Base-by-base conservation (phyloP, 192 early-diverging fungal species). In the Coemansia sp. region DNA sequence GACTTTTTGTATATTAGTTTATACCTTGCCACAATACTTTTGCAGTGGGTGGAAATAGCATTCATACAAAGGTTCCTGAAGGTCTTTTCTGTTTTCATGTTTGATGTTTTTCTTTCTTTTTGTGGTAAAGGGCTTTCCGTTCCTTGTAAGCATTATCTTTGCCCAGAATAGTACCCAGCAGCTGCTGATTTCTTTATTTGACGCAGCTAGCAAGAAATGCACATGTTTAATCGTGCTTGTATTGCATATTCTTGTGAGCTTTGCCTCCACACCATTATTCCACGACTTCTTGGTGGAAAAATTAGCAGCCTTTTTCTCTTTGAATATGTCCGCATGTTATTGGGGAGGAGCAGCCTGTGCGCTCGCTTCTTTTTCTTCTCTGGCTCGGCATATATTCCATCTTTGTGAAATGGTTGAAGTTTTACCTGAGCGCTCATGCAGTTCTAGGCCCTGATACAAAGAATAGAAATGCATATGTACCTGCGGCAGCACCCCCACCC, bases 351-450 rank as follows among this genome's bases (percentile, higher is more conserved):
- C 8, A 8, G 42, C 42, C 42, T 12, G 13, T 45, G 13, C 42
- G 13, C 42, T 12, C 4, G 10, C 42, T 12, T 45, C 13, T 45
- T 12, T 45, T 45, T 45, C 13, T 9, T 22, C 51, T 26, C 12
- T 54, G 8, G 8, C 51, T 54, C 51, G 19, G 51, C 51, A 54
- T 54, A 54, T 54, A 54, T 54, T 22, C 6, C 51, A 59, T 59
- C 57, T 59, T 59, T 59, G 39, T 41, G 39, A 37, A n/a, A 41
- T 41, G 5, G 57, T 37, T 57, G 55, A 6, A 39, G 36, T 59
- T 59, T n/a, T 40, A 18, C 36, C 37, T 16, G 57, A 41, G 57
- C 36, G 21, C 51, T 21, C 22, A 26, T 59, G 57, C 36, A n/a
- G 16, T 11, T 59, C 37, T 40, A 40, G 37, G 57, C 57, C 36